Conservation (phyloP, 164 flowering plant genomes). For the Pachysandra terminalis region DNA sequence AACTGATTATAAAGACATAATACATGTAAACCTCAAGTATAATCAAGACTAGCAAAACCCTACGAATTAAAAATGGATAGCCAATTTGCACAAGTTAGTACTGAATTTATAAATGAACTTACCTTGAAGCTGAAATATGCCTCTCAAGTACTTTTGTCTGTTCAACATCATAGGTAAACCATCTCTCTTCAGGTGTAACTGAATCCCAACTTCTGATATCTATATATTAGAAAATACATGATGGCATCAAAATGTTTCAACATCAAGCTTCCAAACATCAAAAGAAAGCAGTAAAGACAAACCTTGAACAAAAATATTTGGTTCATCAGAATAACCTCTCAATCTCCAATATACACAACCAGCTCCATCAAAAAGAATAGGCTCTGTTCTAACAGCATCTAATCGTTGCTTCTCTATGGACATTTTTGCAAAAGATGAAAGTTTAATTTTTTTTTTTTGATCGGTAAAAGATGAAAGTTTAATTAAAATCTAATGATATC, state of each 20-base stretch:
- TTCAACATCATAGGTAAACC: constrained; percentile 31
- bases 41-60: neutral
- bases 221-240: constrained; percentile 5
- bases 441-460: too few species aligned
- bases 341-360: constrained; percentile 73
- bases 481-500: neutral
- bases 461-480: too few species aligned
- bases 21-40: neutral
- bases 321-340: constrained; percentile 31
- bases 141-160: constrained; percentile 22
- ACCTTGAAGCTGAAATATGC: constrained; percentile 33
- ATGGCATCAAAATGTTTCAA: neutral
- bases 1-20: neutral
- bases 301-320: constrained; percentile 68
- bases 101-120: constrained; percentile 1
- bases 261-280: neutral
- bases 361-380: constrained; percentile 42
- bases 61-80: neutral
- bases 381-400: constrained; percentile 67
- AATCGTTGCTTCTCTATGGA: constrained; percentile 34
- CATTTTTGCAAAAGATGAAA: constrained; percentile 1
- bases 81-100: neutral
- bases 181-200: constrained; percentile 26
- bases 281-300: constrained; percentile 5
- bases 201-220: constrained; percentile 31